Evolutionary conservation across 163 green algal genomes (phyloP).

Genomic region (Prototheca cutis): DNA sequence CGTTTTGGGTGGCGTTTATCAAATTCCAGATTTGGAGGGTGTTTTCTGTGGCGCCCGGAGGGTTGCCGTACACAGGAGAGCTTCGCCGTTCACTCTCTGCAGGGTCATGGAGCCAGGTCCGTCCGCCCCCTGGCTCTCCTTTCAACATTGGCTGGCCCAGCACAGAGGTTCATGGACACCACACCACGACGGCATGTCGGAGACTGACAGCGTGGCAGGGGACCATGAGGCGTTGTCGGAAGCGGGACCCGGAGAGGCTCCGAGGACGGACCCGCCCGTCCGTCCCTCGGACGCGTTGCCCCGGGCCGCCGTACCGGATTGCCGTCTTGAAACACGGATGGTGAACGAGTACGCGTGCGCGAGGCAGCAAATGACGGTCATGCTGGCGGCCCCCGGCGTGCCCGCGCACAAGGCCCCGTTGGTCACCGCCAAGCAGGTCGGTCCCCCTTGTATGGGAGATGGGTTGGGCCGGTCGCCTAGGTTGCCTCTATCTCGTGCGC

Average conservation of each 20-base stretch:
- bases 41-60: too few species aligned
- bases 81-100: too few species aligned
- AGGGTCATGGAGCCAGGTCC: neutral
- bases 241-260: too few species aligned
- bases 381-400: slow-evolving; percentile 23
- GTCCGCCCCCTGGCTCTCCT: slow-evolving; percentile 1
- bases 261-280: too few species aligned
- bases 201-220: neutral
- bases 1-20: too few species aligned
- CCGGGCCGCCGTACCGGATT: slow-evolving; percentile 8
- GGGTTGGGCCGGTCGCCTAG: too few species aligned
- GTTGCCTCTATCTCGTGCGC: too few species aligned
- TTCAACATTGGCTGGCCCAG: slow-evolving; percentile 1
- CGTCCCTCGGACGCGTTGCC: too few species aligned
- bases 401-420: slow-evolving; percentile 11
- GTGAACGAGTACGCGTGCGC: slow-evolving; percentile 7
- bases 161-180: neutral
- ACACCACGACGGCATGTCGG: neutral
- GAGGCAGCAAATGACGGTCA: slow-evolving; percentile 23
- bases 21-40: too few species aligned
- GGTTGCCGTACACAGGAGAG: too few species aligned
- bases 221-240: neutral
- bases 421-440: slow-evolving; percentile 15
- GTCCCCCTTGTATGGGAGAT: too few species aligned
- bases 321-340: slow-evolving; percentile 16